A percentile compares a stretch with the other conserved stretches of the same genome.
These are phyloP conservation scores for Diaporthe nobilis DNA, from an alignment of 2,329 filamentous ascomycete species.

Conservation along the genomic window DNA sequence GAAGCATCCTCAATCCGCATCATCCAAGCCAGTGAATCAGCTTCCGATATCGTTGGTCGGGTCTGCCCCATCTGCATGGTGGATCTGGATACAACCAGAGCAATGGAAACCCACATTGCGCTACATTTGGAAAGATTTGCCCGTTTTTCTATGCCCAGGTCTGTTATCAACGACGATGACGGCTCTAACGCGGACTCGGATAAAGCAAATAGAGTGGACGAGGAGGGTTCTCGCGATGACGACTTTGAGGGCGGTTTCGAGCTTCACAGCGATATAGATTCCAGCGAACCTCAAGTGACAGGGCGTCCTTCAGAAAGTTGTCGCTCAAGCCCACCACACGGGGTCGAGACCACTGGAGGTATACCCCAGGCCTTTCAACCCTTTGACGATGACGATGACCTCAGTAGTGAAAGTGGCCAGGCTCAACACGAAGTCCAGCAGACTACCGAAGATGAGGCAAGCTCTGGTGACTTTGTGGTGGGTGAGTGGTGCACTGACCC, in stretches of 20 bases:
- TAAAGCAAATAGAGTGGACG: background rate
- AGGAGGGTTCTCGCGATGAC: conserved; percentile 19
- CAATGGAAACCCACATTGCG: conserved; percentile 12
- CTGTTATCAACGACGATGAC: background rate
- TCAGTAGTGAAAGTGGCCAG: background rate
- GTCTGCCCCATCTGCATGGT: conserved; percentile 1
- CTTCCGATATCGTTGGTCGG: background rate
- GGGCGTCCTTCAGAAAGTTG: background rate
- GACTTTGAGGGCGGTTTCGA: background rate
- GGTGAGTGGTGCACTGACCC: background rate
- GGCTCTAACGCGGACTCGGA: conserved; percentile 4
- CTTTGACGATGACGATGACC: background rate
- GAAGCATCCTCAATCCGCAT: background rate
- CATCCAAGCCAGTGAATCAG: conserved; percentile 25
- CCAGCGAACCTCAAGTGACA: background rate
- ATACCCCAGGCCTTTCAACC: background rate
- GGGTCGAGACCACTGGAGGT: background rate
- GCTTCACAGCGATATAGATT: background rate
- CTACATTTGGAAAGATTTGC: conserved; percentile 23
- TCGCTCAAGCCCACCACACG: background rate
- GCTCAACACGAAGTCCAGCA: background rate
- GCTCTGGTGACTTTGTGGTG: background rate
- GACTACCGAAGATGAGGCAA: background rate
- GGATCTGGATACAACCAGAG: background rate
- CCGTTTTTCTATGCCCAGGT: conserved; percentile 11